A percentile compares a stretch with the other conserved stretches of the same genome.
Conservation (phyloP, 805 yeast genomes). For the Yarrowia keelungensis region DNA sequence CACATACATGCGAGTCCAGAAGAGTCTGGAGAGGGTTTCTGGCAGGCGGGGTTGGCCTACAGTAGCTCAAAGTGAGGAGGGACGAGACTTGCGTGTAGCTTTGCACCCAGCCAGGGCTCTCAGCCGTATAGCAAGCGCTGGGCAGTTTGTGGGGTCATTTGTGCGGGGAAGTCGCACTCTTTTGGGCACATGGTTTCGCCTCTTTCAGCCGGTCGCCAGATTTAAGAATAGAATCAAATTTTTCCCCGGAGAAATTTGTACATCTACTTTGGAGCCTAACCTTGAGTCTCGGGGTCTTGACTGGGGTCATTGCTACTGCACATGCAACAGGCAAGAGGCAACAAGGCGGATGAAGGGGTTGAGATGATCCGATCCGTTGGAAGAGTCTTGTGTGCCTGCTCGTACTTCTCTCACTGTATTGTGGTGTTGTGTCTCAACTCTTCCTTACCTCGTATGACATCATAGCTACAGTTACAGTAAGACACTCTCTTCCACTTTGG, state of each 20-base stretch:
- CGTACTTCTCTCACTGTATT: too few species aligned
- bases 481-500: background rate
- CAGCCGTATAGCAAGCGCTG: background rate
- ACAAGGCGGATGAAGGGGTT: too few species aligned
- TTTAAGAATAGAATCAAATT: constrained; percentile 7
- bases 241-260: constrained; percentile 33
- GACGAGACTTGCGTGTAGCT: too few species aligned
- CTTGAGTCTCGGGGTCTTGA: background rate
- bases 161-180: constrained; percentile 28
- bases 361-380: too few species aligned
- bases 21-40: too few species aligned
- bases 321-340: too few species aligned
- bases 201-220: too few species aligned
- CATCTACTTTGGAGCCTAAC: background rate
- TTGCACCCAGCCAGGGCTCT: too few species aligned
- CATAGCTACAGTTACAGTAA: background rate
- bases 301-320: constrained; percentile 24
- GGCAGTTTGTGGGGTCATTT: constrained; percentile 19
- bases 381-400: too few species aligned
- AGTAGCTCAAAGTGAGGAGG: too few species aligned
- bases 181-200: background rate
- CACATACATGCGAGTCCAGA: background rate
- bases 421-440: too few species aligned
- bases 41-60: too few species aligned
- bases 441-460: background rate